Conservation (phyloP, 495 filamentous ascomycete species). For the Trichoderma gamsii region DNA sequence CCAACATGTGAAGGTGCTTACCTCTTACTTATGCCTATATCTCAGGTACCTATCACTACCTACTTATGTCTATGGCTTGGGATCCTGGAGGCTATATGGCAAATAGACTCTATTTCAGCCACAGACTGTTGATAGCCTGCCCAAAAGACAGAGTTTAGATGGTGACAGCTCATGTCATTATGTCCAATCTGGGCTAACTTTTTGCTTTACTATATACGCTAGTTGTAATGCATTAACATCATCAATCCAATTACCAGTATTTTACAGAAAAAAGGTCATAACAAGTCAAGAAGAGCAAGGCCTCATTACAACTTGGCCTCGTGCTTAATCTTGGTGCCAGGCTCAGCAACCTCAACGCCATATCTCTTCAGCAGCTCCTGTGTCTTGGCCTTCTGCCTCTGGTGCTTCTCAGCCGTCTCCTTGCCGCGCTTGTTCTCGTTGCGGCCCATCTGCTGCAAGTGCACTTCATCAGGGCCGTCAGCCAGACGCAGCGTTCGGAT, state of each 20-base stretch:
- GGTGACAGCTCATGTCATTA: no score
- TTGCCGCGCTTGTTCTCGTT: slow-evolving; percentile 70
- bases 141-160: no score
- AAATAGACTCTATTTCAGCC: no score
- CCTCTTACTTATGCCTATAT: no score
- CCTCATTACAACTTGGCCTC: slow-evolving; percentile 38
- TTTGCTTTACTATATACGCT: not conserved
- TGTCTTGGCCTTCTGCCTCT: slow-evolving; percentile 57
- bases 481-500: slow-evolving; percentile 78
- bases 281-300: not conserved
- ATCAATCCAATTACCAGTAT: not conserved
- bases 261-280: slow-evolving; percentile 1
- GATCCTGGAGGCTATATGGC: no score
- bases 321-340: slow-evolving; percentile 44
- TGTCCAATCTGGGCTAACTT: no score
- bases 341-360: slow-evolving; percentile 44
- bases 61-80: no score
- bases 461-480: slow-evolving; percentile 91
- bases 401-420: slow-evolving; percentile 57
- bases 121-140: no score
- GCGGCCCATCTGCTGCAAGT: slow-evolving; percentile 82
- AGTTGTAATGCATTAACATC: not conserved
- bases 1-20: no score
- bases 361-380: slow-evolving; percentile 59
- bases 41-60: no score